Conservation (phyloP, 768 basidiomycete genomes). For the Flagelloscypha sp. region DNA sequence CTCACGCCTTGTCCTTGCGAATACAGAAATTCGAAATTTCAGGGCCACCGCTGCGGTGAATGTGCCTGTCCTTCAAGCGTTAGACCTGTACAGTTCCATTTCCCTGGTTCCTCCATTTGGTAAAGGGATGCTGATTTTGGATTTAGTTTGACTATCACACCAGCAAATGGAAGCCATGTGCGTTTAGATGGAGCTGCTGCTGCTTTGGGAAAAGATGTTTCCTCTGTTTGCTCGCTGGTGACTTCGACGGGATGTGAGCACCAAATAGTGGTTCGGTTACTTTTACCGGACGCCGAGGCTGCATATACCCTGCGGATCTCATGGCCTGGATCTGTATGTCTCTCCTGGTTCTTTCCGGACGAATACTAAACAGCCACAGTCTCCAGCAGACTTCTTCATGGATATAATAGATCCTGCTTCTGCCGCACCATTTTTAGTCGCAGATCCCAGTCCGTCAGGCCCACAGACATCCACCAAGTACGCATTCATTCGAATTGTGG, state of each 20-base stretch:
- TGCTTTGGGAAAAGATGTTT: too few relatives aligned
- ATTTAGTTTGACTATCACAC: slow-evolving; percentile 21
- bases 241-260: too few relatives aligned
- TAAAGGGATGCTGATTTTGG: too few relatives aligned
- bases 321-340: slow-evolving; percentile 49
- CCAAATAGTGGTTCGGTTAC: too few relatives aligned
- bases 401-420: slow-evolving; percentile 29
- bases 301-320: slow-evolving; percentile 45
- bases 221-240: too few relatives aligned
- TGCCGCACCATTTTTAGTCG: slow-evolving; percentile 9
- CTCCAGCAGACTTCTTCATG: slow-evolving; percentile 36
- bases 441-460: slow-evolving; percentile 5
- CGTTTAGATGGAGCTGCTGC: slow-evolving; percentile 25
- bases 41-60: slow-evolving; percentile 20
- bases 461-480: slow-evolving; percentile 35
- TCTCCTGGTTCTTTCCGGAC: slow-evolving; percentile 4
- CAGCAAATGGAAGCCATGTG: slow-evolving; percentile 16
- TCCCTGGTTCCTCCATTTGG: too few relatives aligned
- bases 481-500: slow-evolving; percentile 48
- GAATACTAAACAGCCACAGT: slow-evolving; percentile 18
- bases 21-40: slow-evolving; percentile 65
- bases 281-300: neutral
- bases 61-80: slow-evolving; percentile 13
- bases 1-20: slow-evolving; percentile 39
- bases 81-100: too few relatives aligned